phyloP scores from a whole-genome alignment of 805 yeast species.

The Yueomyces sp. region DNA sequence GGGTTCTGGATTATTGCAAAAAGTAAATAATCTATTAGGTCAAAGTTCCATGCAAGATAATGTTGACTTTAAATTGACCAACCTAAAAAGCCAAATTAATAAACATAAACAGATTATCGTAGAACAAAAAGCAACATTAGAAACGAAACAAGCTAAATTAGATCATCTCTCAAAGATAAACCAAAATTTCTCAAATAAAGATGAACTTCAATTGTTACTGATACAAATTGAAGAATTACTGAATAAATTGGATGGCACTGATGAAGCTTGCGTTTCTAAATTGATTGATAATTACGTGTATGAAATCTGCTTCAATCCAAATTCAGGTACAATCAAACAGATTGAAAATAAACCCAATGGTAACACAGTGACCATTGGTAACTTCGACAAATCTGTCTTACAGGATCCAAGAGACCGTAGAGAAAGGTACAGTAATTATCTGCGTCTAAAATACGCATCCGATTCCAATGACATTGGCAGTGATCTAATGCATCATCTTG shows the following conservation, averaged over 20 bases:
- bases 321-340: conserved; percentile 13
- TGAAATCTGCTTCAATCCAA: conserved; percentile 11
- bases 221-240: conserved; percentile 4
- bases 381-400: conserved; percentile 3
- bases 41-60: not conserved
- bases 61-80: not conserved
- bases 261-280: not conserved
- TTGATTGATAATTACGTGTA: conserved; percentile 12
- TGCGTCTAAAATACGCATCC: conserved; percentile 13
- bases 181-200: not conserved
- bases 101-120: conserved; percentile 2
- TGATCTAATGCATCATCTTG: conserved; percentile 14
- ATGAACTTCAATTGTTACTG: conserved; percentile 1
- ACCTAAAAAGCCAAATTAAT: conserved; percentile 6
- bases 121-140: not conserved
- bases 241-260: conserved; percentile 2
- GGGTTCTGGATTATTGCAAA: not conserved
- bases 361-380: conserved; percentile 16
- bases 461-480: conserved; percentile 1
- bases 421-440: conserved; percentile 10
- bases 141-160: conserved; percentile 1
- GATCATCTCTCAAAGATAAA: not conserved
- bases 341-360: conserved; percentile 12
- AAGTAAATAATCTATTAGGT: not conserved
- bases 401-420: not conserved